Evolutionary conservation across 2,329 filamentous ascomycete species (phyloP), one percentile per base, ranked within the genome.

Genomic region (Trichoderma pleuroti): DNA sequence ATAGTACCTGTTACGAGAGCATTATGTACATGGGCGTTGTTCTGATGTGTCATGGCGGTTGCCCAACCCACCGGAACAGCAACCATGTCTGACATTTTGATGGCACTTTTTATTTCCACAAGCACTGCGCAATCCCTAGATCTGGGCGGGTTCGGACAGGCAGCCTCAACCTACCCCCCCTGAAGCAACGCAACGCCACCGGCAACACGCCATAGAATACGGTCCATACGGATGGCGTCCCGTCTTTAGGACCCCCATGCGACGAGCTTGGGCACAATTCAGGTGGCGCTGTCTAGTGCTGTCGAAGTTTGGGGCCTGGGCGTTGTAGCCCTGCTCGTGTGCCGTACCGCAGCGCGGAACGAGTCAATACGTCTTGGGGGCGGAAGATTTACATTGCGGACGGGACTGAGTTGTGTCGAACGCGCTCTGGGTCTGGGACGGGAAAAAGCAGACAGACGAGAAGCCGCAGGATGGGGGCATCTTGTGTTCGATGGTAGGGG

Each of bases 261-360:
- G 46, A 56, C 30, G 26, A 56, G 63, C 63, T 42, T 66, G 63
- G 46, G 49, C 34, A 14, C 18, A 14, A 32, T 65, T 59, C 54
- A 59, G 54, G 64, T 60, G 64, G 64, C 64, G 64, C 30, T 59
- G 36, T 34, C 60, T 68, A 68, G 64, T 60, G 54, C 54, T 60
- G 64, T 68, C 64, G 64, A 60, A 59, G 36, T 46, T 49, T 39
- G 49, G 54, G 54, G 26, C 30, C 28, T 42, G 28, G 54, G 64
- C 64, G 39, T 49, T 59, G 54, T 46, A 24, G 28, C 54, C 64
- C 54, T 28, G 64, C 42, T 57, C 54, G n/a, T 34, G 32, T 59
- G 64, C 18, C 64, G 54, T 57, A 46, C 52, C 36, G 34, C 21
- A 16, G 21, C 46, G 49, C 64, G 30, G 64, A 36, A 32, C 36